These are phyloP conservation scores for Penicillium brasilianum DNA, from an alignment of 2,329 filamentous ascomycete species.

Conservation along the genomic window DNA sequence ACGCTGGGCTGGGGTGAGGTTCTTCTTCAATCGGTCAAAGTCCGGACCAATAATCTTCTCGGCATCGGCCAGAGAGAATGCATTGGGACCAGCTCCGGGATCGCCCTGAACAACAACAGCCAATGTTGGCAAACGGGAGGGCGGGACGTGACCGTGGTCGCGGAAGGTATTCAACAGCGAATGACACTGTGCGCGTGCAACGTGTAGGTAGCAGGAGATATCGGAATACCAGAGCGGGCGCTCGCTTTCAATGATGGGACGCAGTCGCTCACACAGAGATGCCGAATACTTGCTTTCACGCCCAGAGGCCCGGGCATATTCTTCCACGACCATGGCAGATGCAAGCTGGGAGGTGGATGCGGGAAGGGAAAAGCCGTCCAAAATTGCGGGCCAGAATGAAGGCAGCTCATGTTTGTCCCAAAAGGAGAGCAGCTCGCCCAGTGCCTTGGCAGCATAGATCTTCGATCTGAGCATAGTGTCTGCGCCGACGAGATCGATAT, in stretches of 20 bases:
- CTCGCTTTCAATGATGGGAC: conserved; percentile 78
- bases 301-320: conserved; percentile 70
- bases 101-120: conserved; percentile 95
- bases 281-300: conserved; percentile 40
- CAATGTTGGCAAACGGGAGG: conserved; percentile 74
- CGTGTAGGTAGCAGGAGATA: conserved; percentile 85
- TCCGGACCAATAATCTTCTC: conserved; percentile 86
- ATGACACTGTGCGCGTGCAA: conserved; percentile 88
- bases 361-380: conserved; percentile 71
- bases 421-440: conserved; percentile 80
- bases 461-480: conserved; percentile 88
- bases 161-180: conserved; percentile 89
- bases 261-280: conserved; percentile 62
- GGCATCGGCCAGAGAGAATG: conserved; percentile 85
- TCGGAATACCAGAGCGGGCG: conserved; percentile 85
- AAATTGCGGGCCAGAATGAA: conserved; percentile 67
- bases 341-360: conserved; percentile 87
- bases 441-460: conserved; percentile 81
- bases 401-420: conserved; percentile 64
- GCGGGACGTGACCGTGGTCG: conserved; percentile 82
- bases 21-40: conserved; percentile 85
- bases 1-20: conserved; percentile 84
- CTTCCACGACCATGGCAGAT: conserved; percentile 82
- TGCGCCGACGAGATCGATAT: conserved; percentile 89
- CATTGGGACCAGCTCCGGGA: conserved; percentile 84